These are phyloP conservation scores for Jamesozyma jinghongensis DNA, from an alignment of 805 yeast species.

Conservation along the genomic window DNA sequence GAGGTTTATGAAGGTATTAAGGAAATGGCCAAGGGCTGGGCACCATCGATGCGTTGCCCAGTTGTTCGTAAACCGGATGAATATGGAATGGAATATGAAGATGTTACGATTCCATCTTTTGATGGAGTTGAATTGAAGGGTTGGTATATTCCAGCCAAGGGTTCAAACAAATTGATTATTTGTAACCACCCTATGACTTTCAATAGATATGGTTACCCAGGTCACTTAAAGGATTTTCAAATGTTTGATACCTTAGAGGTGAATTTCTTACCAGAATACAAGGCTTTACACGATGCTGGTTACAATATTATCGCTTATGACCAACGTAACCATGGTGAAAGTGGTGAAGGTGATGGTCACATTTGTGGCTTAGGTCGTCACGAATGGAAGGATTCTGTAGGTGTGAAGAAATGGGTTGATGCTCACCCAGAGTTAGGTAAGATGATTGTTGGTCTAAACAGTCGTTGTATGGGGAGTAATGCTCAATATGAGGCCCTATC, in stretches of 20 bases:
- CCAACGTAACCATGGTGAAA: constrained; percentile 1
- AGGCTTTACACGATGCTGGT: not conserved
- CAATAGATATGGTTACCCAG: not conserved
- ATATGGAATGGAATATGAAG: not conserved
- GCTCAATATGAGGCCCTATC: not conserved
- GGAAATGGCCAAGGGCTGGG: no score
- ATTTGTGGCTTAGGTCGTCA: not conserved
- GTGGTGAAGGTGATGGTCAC: constrained; percentile 1
- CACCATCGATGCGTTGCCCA: no score
- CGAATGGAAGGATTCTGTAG: constrained; percentile 1
- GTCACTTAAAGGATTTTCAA: not conserved
- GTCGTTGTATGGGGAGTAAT: constrained; percentile 1
- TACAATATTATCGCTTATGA: not conserved
- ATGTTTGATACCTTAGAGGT: not conserved
- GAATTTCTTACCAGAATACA: not conserved
- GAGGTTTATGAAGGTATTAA: no score
- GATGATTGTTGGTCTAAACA: not conserved
- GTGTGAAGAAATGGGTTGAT: not conserved
- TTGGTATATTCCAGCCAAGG: not conserved
- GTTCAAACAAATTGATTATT: not conserved
- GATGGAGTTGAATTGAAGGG: constrained; percentile 1
- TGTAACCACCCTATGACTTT: not conserved
- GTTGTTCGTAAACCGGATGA: no score
- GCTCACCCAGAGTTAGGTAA: not conserved
- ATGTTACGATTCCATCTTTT: not conserved